Evolutionary conservation across 1,139 yeast genomes (phyloP).

Genomic region (Pichia sp.): DNA sequence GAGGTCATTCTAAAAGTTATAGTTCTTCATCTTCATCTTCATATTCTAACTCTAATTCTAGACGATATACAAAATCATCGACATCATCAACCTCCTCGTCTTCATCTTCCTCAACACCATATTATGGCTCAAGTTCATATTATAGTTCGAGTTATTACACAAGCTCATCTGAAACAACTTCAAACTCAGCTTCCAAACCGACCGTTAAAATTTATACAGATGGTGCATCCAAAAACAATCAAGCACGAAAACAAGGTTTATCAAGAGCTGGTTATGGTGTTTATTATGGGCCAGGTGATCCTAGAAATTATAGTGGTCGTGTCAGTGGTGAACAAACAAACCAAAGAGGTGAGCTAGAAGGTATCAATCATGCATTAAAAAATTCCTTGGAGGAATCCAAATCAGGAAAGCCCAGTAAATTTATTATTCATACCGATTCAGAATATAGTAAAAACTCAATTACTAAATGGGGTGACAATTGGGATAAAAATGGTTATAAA

Average conservation of each 20-base stretch:
- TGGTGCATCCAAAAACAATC: constrained; percentile 49
- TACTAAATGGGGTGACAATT: constrained; percentile 44
- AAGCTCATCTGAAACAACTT: no score
- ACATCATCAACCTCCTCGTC: background rate
- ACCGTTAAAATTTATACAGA: constrained; percentile 48
- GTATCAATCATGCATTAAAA: constrained; percentile 51
- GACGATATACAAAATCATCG: no score
- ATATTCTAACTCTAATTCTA: no score
- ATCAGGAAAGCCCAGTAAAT: constrained; percentile 5
- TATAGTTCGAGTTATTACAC: no score
- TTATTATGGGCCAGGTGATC: constrained; percentile 52
- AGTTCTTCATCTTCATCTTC: no score
- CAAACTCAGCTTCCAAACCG: background rate
- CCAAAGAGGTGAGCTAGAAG: constrained; percentile 74
- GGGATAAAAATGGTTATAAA: constrained; percentile 53
- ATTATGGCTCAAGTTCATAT: no score
- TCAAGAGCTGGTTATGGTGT: constrained; percentile 66
- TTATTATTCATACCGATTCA: constrained; percentile 45
- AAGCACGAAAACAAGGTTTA: constrained; percentile 14
- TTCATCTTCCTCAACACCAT: background rate
- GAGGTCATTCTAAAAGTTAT: no score
- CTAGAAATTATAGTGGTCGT: constrained; percentile 35
- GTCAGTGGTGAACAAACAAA: constrained; percentile 59
- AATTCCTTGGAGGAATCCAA: constrained; percentile 29
- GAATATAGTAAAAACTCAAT: constrained; percentile 45